Percentiles rank a stretch among this genome's conserved stretches.
These are phyloP conservation scores for Solanum okadae DNA, from an alignment of 257 asterid genomes.

Conservation along the genomic window DNA sequence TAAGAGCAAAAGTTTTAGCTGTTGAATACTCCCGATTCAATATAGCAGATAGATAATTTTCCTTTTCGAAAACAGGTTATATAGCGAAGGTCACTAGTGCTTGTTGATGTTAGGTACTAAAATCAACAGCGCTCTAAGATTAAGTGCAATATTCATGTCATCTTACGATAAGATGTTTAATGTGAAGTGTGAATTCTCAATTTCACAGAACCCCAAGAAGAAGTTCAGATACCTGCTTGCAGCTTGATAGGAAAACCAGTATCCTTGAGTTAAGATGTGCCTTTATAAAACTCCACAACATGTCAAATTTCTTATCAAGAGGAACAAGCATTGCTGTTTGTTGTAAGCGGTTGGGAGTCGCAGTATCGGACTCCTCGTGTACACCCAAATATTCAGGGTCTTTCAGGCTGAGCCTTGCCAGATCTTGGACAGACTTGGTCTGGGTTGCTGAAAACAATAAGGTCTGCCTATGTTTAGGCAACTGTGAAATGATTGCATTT, in stretches of 20 bases:
- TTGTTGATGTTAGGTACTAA: not conserved
- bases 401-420: slow-evolving; percentile 93
- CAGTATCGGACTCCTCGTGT: slow-evolving; percentile 79
- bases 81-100: not conserved
- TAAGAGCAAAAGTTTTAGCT: not conserved
- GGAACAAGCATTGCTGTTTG: slow-evolving; percentile 77
- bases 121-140: not conserved
- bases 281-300: slow-evolving; percentile 91
- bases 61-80: not conserved
- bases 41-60: not conserved
- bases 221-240: slow-evolving; percentile 67
- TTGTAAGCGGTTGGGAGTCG: slow-evolving; percentile 75
- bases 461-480: slow-evolving; percentile 83
- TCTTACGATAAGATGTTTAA: not conserved
- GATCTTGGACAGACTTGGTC: slow-evolving; percentile 88
- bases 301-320: slow-evolving; percentile 81
- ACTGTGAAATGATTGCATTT: slow-evolving; percentile 86
- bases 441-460: slow-evolving; percentile 92
- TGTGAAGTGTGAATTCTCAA: not conserved
- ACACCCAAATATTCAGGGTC: slow-evolving; percentile 93
- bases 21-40: not conserved
- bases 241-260: slow-evolving; percentile 74
- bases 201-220: not conserved
- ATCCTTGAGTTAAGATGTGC: slow-evolving; percentile 77
- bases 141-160: not conserved